Conservation (phyloP, 306 rosid genomes). For the Inga oerstediana region DNA sequence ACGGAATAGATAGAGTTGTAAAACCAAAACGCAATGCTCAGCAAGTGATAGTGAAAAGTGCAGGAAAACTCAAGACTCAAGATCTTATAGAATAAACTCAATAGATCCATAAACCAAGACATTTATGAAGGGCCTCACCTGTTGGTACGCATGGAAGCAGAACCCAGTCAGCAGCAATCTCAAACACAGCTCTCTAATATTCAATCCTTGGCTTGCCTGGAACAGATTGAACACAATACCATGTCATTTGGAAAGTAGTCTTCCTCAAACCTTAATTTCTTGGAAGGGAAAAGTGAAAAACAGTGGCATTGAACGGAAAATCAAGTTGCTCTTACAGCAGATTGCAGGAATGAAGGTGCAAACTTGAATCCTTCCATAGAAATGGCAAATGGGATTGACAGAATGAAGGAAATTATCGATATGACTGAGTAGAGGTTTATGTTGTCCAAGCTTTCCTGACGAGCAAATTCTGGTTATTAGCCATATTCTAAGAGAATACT, state of each 20-base stretch:
- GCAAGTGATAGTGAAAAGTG: not conserved
- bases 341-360: slow-evolving; percentile 64
- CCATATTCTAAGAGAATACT: slow-evolving; percentile 13
- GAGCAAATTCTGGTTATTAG: slow-evolving; percentile 33
- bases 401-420: slow-evolving; percentile 69
- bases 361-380: slow-evolving; percentile 70
- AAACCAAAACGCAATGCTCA: not conserved
- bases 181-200: slow-evolving; percentile 58
- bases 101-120: not conserved
- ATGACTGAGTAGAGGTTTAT: slow-evolving; percentile 73
- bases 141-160: slow-evolving; percentile 78
- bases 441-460: slow-evolving; percentile 72
- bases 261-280: not conserved
- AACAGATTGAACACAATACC: slow-evolving; percentile 3
- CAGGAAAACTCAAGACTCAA: not conserved
- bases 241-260: slow-evolving; percentile 15
- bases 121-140: slow-evolving; percentile 48
- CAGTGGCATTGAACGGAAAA: not conserved
- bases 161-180: slow-evolving; percentile 66
- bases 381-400: slow-evolving; percentile 61
- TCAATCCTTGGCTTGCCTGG: slow-evolving; percentile 69
- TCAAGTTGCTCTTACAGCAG: slow-evolving; percentile 45
- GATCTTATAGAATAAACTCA: slow-evolving; percentile 1
- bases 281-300: slow-evolving; percentile 2
- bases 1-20: not conserved